These are phyloP conservation scores for Cyclotella cryptica DNA, from an alignment of 108 stramenopile species.

Conservation along the genomic window DNA sequence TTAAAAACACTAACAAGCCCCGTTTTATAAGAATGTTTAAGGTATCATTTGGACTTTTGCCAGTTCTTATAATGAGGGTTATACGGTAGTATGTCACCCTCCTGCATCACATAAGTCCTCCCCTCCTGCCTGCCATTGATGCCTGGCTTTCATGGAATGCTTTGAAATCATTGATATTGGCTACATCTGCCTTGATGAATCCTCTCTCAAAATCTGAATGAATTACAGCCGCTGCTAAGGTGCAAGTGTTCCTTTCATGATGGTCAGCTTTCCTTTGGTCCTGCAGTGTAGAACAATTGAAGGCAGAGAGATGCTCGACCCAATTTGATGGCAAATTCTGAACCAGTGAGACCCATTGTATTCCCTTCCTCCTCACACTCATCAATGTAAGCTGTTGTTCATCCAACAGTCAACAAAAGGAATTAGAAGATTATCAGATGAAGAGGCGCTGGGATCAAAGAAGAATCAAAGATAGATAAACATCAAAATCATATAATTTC, in stretches of 20 bases:
- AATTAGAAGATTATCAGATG: not conserved
- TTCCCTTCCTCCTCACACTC: slow-evolving; percentile 84
- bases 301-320: slow-evolving; percentile 96
- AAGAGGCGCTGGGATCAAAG: not conserved
- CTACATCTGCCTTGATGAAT: slow-evolving; percentile 99
- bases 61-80: too few relatives aligned
- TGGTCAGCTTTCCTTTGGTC: slow-evolving; percentile 98
- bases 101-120: slow-evolving; percentile 93
- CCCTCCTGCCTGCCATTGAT: slow-evolving; percentile 98
- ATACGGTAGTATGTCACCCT: slow-evolving; percentile 94
- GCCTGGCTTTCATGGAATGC: slow-evolving; percentile 87
- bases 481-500: too few relatives aligned
- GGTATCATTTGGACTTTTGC: too few relatives aligned
- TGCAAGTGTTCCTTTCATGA: slow-evolving; percentile 91
- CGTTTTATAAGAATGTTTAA: too few relatives aligned
- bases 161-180: slow-evolving; percentile 96
- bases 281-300: slow-evolving; percentile 97
- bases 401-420: slow-evolving; percentile 10
- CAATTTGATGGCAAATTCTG: slow-evolving; percentile 85
- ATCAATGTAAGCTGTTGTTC: slow-evolving; percentile 68
- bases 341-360: slow-evolving; percentile 85
- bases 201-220: slow-evolving; percentile 99
- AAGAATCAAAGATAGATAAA: too few relatives aligned
- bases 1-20: too few relatives aligned
- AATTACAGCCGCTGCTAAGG: slow-evolving; percentile 98